phyloP scores from a whole-genome alignment of 805 yeast genomes.

The Scheffersomyces amazonensis region DNA sequence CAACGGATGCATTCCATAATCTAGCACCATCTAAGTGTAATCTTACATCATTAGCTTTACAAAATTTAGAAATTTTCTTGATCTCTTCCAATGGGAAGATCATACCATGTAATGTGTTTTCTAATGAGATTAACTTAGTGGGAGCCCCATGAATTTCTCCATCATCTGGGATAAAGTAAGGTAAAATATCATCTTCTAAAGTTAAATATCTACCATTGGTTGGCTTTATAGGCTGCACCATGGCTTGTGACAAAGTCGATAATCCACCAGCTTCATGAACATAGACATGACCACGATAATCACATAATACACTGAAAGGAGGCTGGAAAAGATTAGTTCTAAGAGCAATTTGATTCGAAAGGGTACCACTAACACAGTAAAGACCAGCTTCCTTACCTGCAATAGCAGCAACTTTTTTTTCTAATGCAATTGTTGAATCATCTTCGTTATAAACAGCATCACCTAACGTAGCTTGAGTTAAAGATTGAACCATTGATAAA shows the following conservation, averaged over 20 bases:
- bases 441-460: constrained; percentile 92
- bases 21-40: constrained; percentile 96
- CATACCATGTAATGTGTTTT: constrained; percentile 85
- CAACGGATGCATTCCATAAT: constrained; percentile 84
- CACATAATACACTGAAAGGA: constrained; percentile 83
- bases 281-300: constrained; percentile 80
- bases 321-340: constrained; percentile 77
- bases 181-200: constrained; percentile 75
- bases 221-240: constrained; percentile 84
- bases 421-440: constrained; percentile 60
- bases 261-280: constrained; percentile 88
- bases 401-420: constrained; percentile 58
- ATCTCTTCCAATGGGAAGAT: constrained; percentile 80
- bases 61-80: constrained; percentile 65
- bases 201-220: constrained; percentile 74
- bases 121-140: constrained; percentile 78
- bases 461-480: constrained; percentile 60
- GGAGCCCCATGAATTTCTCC: constrained; percentile 90
- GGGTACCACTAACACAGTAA: constrained; percentile 85
- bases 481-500: constrained; percentile 58
- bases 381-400: constrained; percentile 81
- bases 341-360: constrained; percentile 84
- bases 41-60: constrained; percentile 53
- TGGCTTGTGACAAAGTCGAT: constrained; percentile 85
- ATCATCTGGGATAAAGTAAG: constrained; percentile 62